A percentile compares a stretch with the other conserved stretches of the same genome.
Evolutionary conservation across 805 yeast genomes (phyloP).

Genomic region (Wickerhamiella spandovensis): DNA sequence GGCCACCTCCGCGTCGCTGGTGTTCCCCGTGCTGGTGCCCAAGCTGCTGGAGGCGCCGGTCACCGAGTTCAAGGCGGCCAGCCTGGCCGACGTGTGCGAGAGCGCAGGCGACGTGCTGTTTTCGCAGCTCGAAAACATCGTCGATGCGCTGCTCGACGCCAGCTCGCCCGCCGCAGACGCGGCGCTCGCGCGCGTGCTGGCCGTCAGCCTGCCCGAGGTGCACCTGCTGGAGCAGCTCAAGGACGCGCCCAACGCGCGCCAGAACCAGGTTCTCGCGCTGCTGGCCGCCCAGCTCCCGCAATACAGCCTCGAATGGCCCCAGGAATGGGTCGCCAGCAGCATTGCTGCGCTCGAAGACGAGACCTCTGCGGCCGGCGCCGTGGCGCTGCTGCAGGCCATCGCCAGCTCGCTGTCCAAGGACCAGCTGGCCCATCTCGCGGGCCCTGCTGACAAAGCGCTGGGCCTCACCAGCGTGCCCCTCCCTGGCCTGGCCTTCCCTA

Average conservation of each 20-base stretch:
- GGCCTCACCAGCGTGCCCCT: conserved; percentile 49
- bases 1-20: conserved; percentile 77
- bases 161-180: conserved; percentile 10
- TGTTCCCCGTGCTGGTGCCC: conserved; percentile 88
- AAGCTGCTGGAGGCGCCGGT: conserved; percentile 71
- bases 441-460: conserved; percentile 68
- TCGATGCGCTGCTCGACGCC: conserved; percentile 59
- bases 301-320: conserved; percentile 34
- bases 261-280: conserved; percentile 38
- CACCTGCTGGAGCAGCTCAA: conserved; percentile 37
- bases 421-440: conserved; percentile 59
- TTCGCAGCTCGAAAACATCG: conserved; percentile 56
- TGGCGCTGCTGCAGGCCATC: conserved; percentile 50
- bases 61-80: conserved; percentile 68
- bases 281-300: conserved; percentile 34
- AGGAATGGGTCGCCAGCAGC: conserved; percentile 61
- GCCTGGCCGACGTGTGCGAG: conserved; percentile 11
- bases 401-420: conserved; percentile 65
- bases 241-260: conserved; percentile 18
- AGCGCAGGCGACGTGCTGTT: conserved; percentile 79
- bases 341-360: conserved; percentile 61
- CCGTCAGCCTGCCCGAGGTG: conserved; percentile 33
- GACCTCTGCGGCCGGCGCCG: conserved; percentile 50
- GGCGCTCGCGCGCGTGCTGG: conserved; percentile 56
- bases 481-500: conserved; percentile 57